Evolutionary conservation across 2,329 filamentous ascomycete genomes (phyloP).

Genomic region (Dothideomycetes sp.): DNA sequence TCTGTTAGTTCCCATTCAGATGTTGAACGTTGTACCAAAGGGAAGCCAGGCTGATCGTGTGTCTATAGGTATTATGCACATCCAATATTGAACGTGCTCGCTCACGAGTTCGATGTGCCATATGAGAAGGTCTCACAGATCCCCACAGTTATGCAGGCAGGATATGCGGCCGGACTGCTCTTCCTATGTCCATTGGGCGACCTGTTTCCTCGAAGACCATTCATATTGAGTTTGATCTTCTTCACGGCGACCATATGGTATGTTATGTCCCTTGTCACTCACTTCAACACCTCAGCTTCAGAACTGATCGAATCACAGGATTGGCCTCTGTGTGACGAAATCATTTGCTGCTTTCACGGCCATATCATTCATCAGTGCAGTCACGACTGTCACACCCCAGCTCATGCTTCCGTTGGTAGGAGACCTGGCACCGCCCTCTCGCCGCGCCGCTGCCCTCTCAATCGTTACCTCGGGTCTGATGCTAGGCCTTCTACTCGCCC

Average conservation of each 20-base stretch:
- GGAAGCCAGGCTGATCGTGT: too few relatives aligned
- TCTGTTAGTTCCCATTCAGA: too few relatives aligned
- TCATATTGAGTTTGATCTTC: slow-evolving; percentile 52
- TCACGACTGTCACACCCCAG: slow-evolving; percentile 68
- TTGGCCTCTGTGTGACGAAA: slow-evolving; percentile 59
- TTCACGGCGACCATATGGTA: slow-evolving; percentile 58
- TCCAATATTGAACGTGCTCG: slow-evolving; percentile 66
- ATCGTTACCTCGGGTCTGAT: slow-evolving; percentile 67
- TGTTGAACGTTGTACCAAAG: too few relatives aligned
- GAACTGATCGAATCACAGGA: slow-evolving; percentile 37
- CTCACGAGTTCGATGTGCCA: slow-evolving; percentile 56
- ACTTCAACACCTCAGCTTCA: neutral
- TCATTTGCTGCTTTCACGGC: slow-evolving; percentile 54
- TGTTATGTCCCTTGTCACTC: slow-evolving; percentile 15
- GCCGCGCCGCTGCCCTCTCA: slow-evolving; percentile 58
- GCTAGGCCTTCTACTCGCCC: slow-evolving; percentile 64
- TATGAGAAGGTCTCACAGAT: slow-evolving; percentile 58
- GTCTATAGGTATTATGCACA: slow-evolving; percentile 83
- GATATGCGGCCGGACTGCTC: slow-evolving; percentile 63
- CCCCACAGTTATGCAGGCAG: slow-evolving; percentile 68
- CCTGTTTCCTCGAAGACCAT: slow-evolving; percentile 52
- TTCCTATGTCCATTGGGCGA: slow-evolving; percentile 70
- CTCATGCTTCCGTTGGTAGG: slow-evolving; percentile 70
- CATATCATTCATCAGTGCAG: slow-evolving; percentile 61
- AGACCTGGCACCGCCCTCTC: slow-evolving; percentile 60